These are phyloP conservation scores for Vaccinium darrowii DNA, from an alignment of 148 eudicot species.

Conservation along the genomic window DNA sequence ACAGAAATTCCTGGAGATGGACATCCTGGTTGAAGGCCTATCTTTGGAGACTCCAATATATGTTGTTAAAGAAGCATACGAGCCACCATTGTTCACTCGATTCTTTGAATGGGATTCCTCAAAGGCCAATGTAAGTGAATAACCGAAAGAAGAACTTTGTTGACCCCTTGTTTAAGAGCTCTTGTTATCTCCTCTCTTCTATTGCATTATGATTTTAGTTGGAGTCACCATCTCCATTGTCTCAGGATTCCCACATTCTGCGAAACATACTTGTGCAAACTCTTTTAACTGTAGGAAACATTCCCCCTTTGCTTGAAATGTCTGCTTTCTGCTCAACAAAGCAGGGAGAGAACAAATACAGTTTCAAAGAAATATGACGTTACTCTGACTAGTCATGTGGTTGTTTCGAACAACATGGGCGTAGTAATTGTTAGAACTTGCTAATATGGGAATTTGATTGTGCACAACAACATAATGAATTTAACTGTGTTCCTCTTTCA, in stretches of 20 bases:
- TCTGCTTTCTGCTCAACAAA: background rate
- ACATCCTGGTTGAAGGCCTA: slow-evolving; percentile 48
- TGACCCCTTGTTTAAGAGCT: background rate
- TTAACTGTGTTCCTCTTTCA: background rate
- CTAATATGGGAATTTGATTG: background rate
- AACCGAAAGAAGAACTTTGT: slow-evolving; percentile 4
- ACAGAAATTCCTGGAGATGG: slow-evolving; percentile 63
- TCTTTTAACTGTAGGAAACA: background rate
- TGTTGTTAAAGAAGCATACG: slow-evolving; percentile 56
- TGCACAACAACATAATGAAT: background rate
- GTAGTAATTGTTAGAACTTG: background rate
- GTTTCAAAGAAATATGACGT: background rate
- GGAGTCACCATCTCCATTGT: background rate
- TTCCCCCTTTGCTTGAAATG: background rate
- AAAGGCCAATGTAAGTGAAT: slow-evolving; percentile 52
- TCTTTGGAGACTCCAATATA: slow-evolving; percentile 47
- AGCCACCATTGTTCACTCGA: slow-evolving; percentile 63
- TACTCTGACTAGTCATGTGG: background rate
- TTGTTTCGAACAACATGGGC: background rate
- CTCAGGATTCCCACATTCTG: background rate
- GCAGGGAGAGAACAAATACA: background rate
- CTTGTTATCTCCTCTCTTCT: background rate
- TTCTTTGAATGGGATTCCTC: slow-evolving; percentile 68
- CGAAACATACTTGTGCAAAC: background rate
- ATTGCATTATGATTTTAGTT: background rate